Base-by-base conservation (phyloP, 768 basidiomycete species). In the Lactarius indigo region DNA sequence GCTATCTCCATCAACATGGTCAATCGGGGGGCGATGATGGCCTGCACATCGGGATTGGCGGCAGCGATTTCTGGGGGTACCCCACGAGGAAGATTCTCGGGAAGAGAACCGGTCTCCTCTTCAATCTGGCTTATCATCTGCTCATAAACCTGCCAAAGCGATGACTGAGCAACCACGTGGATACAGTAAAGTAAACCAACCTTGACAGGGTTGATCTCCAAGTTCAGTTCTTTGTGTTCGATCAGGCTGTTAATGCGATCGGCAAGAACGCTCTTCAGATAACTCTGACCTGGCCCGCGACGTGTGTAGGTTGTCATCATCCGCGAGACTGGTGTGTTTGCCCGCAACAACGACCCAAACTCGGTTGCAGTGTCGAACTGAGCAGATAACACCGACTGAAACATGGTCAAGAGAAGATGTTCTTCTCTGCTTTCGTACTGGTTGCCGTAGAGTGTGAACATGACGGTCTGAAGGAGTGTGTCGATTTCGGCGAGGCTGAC, bases 271-370 rank as follows among this genome's bases (percentile, higher is more conserved):
- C 91, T 90, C 83, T 99, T 99, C 70, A 99, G 87, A 77, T 98
- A 99, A 73, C 94, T 95, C 78, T 98, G 97, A 64, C 97, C 97
- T 1, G 97, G 97, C 65, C 97, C 97, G 63, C 97, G 91, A 67
- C 97, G 92, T 61, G 97, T 98, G 79, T 99, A 99, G 23, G 97
- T 98, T 55, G 97, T 99, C 97, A 99, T 99, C 97, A 99, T 99
- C 44, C 97, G 90, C 58, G 95, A 98, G 28, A 99, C 97, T 57
- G 97, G 97, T 59, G 97, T 99, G 78, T 99, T 99, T 66, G 97
- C 97, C 62, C 97, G 92, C 33, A 99, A 86, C 13, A 99, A 84
- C 5, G 96, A 98, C n/a, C 96, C 96, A 72, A 99, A 98, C 77
- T 99, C 97, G 62, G 95, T 96, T 18, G 97, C 95, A 2, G 94